A percentile compares a stretch with the other conserved stretches of the same genome.
Conservation (phyloP, 2,329 filamentous ascomycete genomes). For the Fusarium heterosporum region DNA sequence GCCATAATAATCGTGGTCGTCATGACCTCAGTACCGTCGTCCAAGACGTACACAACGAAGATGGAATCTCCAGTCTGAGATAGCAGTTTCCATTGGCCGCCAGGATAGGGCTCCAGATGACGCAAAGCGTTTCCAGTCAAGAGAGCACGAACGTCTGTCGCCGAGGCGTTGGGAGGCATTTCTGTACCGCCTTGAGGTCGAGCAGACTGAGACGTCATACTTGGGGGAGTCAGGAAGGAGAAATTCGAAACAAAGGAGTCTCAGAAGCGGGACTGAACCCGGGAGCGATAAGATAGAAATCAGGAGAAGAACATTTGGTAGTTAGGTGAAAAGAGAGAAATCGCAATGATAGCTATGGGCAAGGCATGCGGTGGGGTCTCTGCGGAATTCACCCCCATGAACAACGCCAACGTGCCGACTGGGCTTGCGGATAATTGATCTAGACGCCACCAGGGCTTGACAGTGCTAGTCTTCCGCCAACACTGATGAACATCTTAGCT, state of each 20-base stretch:
- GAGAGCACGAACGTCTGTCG: conserved; percentile 7
- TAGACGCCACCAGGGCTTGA: neutral
- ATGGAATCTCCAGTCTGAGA: conserved; percentile 1
- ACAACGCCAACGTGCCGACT: neutral
- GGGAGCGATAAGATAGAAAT: neutral
- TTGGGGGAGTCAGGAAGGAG: neutral
- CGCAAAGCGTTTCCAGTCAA: conserved; percentile 8
- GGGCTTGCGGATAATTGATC: neutral
- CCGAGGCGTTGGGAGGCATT: conserved; percentile 4
- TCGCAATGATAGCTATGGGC: neutral
- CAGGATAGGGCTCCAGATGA: conserved; percentile 24
- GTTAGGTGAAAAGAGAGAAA: neutral
- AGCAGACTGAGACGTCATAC: conserved; percentile 1
- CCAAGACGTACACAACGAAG: conserved; percentile 3
- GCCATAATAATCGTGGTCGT: conserved; percentile 5
- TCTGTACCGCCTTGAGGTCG: neutral
- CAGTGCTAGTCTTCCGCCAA: neutral
- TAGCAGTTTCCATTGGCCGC: conserved; percentile 24
- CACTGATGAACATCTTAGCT: neutral
- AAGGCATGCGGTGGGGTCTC: neutral
- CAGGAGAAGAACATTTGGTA: conserved; percentile 2
- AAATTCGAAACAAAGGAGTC: neutral
- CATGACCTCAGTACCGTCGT: conserved; percentile 1
- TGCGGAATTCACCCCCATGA: conserved; percentile 4
- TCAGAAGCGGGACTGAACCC: neutral